These are phyloP conservation scores for Dactylellina sp. DNA, from an alignment of 2,329 filamentous ascomycete species.

Conservation along the genomic window DNA sequence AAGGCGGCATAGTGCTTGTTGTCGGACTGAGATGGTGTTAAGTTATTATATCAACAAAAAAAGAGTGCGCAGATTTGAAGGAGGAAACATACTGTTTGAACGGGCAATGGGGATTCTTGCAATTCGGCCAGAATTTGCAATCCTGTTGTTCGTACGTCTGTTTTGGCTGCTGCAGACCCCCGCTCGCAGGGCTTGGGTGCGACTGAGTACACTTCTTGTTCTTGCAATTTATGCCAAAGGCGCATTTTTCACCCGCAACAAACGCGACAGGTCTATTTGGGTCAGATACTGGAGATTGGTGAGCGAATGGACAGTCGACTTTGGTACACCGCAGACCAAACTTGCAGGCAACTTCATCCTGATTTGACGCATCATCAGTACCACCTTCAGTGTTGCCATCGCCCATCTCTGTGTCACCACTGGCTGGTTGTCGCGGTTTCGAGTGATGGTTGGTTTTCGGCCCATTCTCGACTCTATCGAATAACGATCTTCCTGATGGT, in stretches of 20 bases:
- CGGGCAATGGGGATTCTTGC: slow-evolving; percentile 84
- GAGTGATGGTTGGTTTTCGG: slow-evolving; percentile 59
- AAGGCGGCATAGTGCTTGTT: slow-evolving; percentile 80
- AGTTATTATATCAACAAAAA: slow-evolving; percentile 16
- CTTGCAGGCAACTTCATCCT: slow-evolving; percentile 72
- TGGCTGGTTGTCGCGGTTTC: slow-evolving; percentile 25
- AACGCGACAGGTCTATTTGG: slow-evolving; percentile 78
- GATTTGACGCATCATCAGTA: slow-evolving; percentile 49
- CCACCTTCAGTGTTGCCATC: slow-evolving; percentile 34
- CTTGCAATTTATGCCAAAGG: slow-evolving; percentile 90
- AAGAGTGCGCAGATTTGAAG: background rate
- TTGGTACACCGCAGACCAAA: slow-evolving; percentile 91
- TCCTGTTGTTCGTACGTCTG: slow-evolving; percentile 84
- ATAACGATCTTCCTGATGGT: slow-evolving; percentile 42
- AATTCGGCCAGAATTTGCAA: slow-evolving; percentile 92
- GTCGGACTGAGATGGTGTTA: slow-evolving; percentile 22
- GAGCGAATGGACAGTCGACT: slow-evolving; percentile 89
- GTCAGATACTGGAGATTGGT: slow-evolving; percentile 91
- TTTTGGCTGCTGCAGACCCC: slow-evolving; percentile 68
- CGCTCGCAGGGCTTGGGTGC: slow-evolving; percentile 84
- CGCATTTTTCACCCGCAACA: slow-evolving; percentile 78
- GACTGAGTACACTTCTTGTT: slow-evolving; percentile 92
- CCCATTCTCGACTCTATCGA: slow-evolving; percentile 61
- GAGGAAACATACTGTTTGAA: slow-evolving; percentile 75
- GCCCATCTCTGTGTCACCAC: slow-evolving; percentile 50